These are phyloP conservation scores for Candolleomyces eurysporus DNA, from an alignment of 768 basidiomycete species.

Conservation along the genomic window DNA sequence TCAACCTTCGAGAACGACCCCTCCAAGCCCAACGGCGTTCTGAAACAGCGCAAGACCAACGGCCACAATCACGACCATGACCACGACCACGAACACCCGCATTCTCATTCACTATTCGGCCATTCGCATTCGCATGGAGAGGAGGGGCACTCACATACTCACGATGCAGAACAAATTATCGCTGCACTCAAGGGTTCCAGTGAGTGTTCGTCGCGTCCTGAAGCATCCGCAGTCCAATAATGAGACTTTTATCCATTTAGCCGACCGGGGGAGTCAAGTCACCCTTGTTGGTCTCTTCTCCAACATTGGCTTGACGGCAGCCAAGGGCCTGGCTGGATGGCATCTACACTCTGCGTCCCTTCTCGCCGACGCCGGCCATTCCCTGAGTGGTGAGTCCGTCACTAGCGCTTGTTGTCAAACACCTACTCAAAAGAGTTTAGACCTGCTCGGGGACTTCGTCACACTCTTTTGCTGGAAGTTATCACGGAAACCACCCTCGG, in stretches of 20 bases:
- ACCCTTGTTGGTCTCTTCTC: constrained; percentile 82
- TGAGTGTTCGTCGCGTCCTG: constrained; percentile 26
- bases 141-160: constrained; percentile 46
- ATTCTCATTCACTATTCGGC: constrained; percentile 61
- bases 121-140: constrained; percentile 67
- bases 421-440: constrained; percentile 31
- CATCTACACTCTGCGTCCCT: constrained; percentile 88
- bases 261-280: constrained; percentile 78
- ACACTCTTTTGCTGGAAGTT: constrained; percentile 87
- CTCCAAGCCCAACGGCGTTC: constrained; percentile 9
- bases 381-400: constrained; percentile 66
- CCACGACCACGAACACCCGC: constrained; percentile 40
- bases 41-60: constrained; percentile 14
- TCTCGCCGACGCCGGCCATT: constrained; percentile 93
- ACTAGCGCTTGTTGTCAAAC: neutral
- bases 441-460: constrained; percentile 88
- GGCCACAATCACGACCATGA: constrained; percentile 24
- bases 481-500: constrained; percentile 78
- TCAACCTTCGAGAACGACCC: constrained; percentile 14
- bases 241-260: constrained; percentile 48
- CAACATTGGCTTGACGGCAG: constrained; percentile 77
- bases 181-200: constrained; percentile 66
- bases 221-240: neutral
- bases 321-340: constrained; percentile 89
- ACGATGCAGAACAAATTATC: constrained; percentile 63